Evolutionary conservation across 805 yeast species (phyloP).

Genomic region (Nakazawaea populi): DNA sequence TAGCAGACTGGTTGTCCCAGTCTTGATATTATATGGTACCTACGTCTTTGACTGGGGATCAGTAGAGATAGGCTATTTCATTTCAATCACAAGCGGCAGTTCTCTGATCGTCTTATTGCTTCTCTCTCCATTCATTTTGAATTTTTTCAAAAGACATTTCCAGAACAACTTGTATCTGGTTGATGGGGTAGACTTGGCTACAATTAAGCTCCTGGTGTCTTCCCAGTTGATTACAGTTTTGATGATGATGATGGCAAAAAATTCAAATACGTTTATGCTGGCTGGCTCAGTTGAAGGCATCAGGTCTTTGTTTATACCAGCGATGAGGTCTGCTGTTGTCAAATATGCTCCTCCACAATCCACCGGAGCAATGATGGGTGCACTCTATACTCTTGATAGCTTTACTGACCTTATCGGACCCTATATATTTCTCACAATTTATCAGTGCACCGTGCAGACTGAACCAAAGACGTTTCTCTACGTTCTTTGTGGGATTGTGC

Average conservation of each 20-base stretch:
- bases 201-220: constrained; percentile 23
- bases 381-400: constrained; percentile 48
- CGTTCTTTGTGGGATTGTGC: constrained; percentile 16
- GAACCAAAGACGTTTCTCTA: constrained; percentile 27
- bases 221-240: constrained; percentile 26
- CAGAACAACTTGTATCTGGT: constrained; percentile 28
- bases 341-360: constrained; percentile 48
- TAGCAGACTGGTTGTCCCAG: constrained; percentile 27
- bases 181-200: constrained; percentile 42
- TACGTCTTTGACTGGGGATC: constrained; percentile 42
- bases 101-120: constrained; percentile 39
- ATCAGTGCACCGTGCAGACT: constrained; percentile 27
- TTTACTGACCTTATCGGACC: constrained; percentile 37
- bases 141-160: constrained; percentile 26
- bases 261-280: constrained; percentile 21
- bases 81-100: constrained; percentile 40
- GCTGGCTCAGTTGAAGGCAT: constrained; percentile 32
- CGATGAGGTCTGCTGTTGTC: constrained; percentile 42
- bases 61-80: constrained; percentile 41
- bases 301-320: constrained; percentile 41
- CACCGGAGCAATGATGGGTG: constrained; percentile 62
- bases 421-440: constrained; percentile 32
- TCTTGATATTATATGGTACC: constrained; percentile 40
- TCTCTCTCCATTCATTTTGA: constrained; percentile 36
- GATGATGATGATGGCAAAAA: constrained; percentile 22